Evolutionary conservation across 352 stramenopile genomes (phyloP).

Genomic region (Globisporangium heterothallicum): DNA sequence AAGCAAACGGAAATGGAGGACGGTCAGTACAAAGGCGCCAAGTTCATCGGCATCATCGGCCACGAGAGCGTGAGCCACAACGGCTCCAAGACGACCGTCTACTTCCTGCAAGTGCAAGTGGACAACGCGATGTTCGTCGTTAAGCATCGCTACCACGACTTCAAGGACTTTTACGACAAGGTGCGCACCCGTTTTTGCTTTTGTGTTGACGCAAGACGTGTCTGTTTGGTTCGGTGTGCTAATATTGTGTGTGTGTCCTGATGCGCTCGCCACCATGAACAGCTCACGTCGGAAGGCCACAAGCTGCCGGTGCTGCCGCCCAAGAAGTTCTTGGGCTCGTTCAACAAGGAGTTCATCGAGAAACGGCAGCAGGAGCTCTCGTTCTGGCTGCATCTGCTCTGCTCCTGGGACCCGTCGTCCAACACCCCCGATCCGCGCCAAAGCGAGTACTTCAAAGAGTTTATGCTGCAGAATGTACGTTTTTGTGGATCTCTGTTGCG

Average conservation of each 20-base stretch:
- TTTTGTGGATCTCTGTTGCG: neutral
- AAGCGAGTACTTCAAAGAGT: conserved; percentile 74
- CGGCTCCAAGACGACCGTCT: conserved; percentile 83
- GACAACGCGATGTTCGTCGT: conserved; percentile 77
- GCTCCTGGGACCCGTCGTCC: conserved; percentile 61
- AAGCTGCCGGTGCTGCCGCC: conserved; percentile 76
- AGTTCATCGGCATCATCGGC: conserved; percentile 84
- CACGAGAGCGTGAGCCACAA: conserved; percentile 86
- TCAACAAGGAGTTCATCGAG: conserved; percentile 89
- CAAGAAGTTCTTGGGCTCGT: conserved; percentile 87
- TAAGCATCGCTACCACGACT: conserved; percentile 82
- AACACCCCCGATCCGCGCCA: conserved; percentile 53
- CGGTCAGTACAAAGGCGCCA: conserved; percentile 47
- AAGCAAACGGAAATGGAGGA: conserved; percentile 18
- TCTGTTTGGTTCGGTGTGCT: neutral
- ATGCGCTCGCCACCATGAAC: too few species aligned
- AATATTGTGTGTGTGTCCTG: conserved; percentile 6
- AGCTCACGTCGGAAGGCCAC: conserved; percentile 70
- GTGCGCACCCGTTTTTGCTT: conserved; percentile 22
- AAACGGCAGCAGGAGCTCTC: conserved; percentile 85
- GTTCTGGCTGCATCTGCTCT: conserved; percentile 83
- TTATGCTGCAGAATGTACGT: conserved; percentile 72
- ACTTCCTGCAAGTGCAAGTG: conserved; percentile 78
- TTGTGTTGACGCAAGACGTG: neutral
- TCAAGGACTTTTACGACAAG: conserved; percentile 86